Evolutionary conservation across 306 rosid genomes (phyloP).

Genomic region (Spatholobus suberectus): DNA sequence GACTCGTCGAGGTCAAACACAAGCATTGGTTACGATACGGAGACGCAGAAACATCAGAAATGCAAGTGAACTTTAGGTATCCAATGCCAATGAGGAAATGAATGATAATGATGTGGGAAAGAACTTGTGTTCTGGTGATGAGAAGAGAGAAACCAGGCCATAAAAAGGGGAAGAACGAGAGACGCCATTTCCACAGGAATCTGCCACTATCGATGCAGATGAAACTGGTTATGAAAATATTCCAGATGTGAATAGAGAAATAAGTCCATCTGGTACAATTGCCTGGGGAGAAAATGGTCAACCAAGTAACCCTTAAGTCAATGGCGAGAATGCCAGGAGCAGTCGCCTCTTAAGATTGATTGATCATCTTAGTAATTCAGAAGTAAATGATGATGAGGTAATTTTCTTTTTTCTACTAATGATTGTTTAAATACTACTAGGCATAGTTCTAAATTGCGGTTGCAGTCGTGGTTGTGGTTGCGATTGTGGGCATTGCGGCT

Average conservation of each 20-base stretch:
- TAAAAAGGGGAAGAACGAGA: constrained; percentile 60
- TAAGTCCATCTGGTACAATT: constrained; percentile 59
- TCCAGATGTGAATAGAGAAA: constrained; percentile 60
- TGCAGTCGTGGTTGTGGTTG: no score
- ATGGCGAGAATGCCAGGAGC: constrained; percentile 59
- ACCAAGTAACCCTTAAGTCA: constrained; percentile 66
- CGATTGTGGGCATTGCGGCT: no score
- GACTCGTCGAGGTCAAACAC: constrained; percentile 64
- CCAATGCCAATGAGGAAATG: constrained; percentile 65
- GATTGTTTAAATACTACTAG: constrained; percentile 26
- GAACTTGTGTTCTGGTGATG: constrained; percentile 68
- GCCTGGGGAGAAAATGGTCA: constrained; percentile 74
- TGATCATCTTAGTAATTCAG: constrained; percentile 58
- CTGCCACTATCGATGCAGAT: constrained; percentile 54
- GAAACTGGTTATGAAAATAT: constrained; percentile 63
- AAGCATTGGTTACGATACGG: constrained; percentile 73
- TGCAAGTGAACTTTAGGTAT: constrained; percentile 51
- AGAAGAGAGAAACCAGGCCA: constrained; percentile 58
- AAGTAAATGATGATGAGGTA: constrained; percentile 60
- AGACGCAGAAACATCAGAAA: constrained; percentile 62
- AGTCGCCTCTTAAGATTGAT: constrained; percentile 62
- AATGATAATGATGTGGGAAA: constrained; percentile 64
- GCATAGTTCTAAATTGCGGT: no score
- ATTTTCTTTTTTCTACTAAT: constrained; percentile 29
- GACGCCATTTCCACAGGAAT: constrained; percentile 62